These are phyloP conservation scores for Amanita fuliginea DNA, from an alignment of 768 basidiomycete species.

Conservation along the genomic window DNA sequence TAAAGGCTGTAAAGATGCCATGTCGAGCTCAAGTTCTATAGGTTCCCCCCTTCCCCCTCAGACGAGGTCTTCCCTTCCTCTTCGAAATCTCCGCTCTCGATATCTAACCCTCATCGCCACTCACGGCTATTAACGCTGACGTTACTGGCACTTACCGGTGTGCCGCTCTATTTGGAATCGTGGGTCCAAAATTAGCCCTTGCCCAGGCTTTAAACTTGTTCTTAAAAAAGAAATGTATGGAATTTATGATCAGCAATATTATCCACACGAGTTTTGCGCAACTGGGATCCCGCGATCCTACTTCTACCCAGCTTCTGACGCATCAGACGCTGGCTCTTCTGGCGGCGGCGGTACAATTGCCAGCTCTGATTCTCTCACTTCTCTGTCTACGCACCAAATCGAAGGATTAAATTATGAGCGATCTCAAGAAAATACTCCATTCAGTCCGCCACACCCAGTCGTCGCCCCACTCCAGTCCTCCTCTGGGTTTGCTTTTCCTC, in stretches of 20 bases:
- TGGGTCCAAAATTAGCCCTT: constrained; percentile 4
- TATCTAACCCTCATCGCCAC: not conserved
- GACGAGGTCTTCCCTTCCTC: not conserved
- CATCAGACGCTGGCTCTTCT: not conserved
- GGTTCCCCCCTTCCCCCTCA: not conserved
- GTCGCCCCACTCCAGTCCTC: not conserved
- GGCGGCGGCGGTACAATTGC: constrained; percentile 1
- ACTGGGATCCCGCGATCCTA: not conserved
- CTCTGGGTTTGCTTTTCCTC: not conserved
- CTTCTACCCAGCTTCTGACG: not conserved
- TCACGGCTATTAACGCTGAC: not conserved
- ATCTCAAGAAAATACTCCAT: constrained; percentile 1
- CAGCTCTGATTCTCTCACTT: not conserved
- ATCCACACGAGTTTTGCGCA: not conserved
- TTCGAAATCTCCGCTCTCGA: not conserved
- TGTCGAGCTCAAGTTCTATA: not conserved
- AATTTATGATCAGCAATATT: not conserved
- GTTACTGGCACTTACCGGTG: not conserved
- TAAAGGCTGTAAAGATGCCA: constrained; percentile 1
- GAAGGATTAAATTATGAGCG: not conserved
- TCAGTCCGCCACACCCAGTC: not conserved
- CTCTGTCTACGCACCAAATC: not conserved
- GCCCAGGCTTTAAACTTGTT: not conserved
- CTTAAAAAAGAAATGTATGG: constrained; percentile 1
- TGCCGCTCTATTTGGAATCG: not conserved